Percentiles rank a stretch among this genome's conserved stretches.
These are phyloP conservation scores for Yamadazyma sp. DNA, from an alignment of 805 yeast species.

Conservation along the genomic window DNA sequence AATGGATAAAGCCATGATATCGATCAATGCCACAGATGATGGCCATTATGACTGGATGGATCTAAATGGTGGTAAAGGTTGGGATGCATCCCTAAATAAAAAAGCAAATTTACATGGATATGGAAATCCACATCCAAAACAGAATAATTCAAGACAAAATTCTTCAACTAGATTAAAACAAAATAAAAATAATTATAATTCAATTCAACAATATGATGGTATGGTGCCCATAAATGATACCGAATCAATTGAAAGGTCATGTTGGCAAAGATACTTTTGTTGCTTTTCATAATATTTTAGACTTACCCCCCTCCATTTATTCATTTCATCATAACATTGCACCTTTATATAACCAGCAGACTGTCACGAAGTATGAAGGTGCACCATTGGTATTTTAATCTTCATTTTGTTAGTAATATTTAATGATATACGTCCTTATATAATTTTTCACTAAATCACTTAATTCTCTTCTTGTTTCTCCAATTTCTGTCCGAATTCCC, in stretches of 20 bases:
- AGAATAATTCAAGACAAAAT: slow-evolving; percentile 8
- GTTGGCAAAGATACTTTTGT: slow-evolving; percentile 12
- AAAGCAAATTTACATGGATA: slow-evolving; percentile 81
- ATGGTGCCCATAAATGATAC: slow-evolving; percentile 31
- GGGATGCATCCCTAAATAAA: slow-evolving; percentile 74
- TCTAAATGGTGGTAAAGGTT: slow-evolving; percentile 74
- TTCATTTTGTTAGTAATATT: too few relatives aligned
- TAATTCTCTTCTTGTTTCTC: too few relatives aligned
- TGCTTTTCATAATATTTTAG: slow-evolving; percentile 12
- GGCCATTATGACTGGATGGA: slow-evolving; percentile 81
- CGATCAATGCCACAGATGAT: slow-evolving; percentile 43
- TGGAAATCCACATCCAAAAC: slow-evolving; percentile 59
- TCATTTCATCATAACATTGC: too few relatives aligned
- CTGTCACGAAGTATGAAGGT: too few relatives aligned
- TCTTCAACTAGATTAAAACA: slow-evolving; percentile 13
- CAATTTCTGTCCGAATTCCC: too few relatives aligned
- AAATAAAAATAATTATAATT: slow-evolving; percentile 17
- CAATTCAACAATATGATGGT: slow-evolving; percentile 22
- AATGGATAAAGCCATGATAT: slow-evolving; percentile 73
- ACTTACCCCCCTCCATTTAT: too few relatives aligned
- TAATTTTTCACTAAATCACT: too few relatives aligned
- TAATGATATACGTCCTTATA: too few relatives aligned
- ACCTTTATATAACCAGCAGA: too few relatives aligned
- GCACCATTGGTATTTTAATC: too few relatives aligned
- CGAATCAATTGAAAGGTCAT: slow-evolving; percentile 20